A percentile compares a stretch with the other conserved stretches of the same genome.
Evolutionary conservation across 1,284 basidiomycete species (phyloP).

Genomic region (Ustilago nuda): DNA sequence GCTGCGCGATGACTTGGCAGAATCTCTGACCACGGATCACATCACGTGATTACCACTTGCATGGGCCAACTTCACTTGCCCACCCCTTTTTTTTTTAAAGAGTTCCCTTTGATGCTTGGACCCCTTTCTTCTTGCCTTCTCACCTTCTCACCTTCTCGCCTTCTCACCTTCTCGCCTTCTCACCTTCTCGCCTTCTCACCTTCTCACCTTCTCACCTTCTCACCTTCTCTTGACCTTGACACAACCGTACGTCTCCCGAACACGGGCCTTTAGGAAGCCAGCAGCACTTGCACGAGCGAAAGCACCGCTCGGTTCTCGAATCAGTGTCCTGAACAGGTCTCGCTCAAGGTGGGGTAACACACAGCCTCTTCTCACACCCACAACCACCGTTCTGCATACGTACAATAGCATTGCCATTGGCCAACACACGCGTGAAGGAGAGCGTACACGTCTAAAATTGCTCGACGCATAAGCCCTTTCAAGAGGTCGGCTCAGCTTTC

Average conservation of each 20-base stretch:
- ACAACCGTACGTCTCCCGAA: too few relatives aligned
- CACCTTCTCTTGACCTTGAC: background rate
- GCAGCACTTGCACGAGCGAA: background rate
- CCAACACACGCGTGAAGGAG: background rate
- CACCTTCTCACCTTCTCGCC: background rate
- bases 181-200: background rate
- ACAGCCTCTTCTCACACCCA: background rate
- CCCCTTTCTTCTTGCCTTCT: slow-evolving; percentile 5
- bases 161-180: background rate
- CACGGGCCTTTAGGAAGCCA: background rate
- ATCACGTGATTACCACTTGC: too few relatives aligned
- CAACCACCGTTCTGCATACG: background rate
- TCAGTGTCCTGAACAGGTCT: background rate
- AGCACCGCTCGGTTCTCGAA: background rate
- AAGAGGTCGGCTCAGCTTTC: background rate
- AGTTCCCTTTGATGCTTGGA: slow-evolving; percentile 6
- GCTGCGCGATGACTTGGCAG: too few relatives aligned
- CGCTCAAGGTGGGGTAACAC: background rate
- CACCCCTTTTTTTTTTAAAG: background rate
- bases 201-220: background rate
- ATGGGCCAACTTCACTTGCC: background rate
- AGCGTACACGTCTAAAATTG: background rate
- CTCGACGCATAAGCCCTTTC: background rate
- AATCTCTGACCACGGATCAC: too few relatives aligned
- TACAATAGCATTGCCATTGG: background rate